A percentile compares a stretch with the other conserved stretches of the same genome.
These are phyloP conservation scores for Kondoa malvinella DNA, from an alignment of 768 basidiomycete species.

Conservation along the genomic window DNA sequence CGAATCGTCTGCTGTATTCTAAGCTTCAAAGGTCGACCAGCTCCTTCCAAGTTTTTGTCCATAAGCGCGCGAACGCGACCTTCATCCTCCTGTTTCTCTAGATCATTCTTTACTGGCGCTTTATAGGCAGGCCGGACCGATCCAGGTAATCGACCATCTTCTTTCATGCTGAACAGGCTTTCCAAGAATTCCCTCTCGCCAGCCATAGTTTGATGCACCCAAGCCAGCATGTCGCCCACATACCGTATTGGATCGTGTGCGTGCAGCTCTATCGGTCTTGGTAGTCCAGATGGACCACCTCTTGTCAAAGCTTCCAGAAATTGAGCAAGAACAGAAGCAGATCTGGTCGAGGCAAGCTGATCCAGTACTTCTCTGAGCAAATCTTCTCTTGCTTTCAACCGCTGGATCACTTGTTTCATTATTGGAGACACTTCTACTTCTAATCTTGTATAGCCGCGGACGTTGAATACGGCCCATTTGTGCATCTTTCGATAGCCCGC, in stretches of 20 bases:
- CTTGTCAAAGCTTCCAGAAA: constrained; percentile 78
- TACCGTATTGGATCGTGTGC: constrained; percentile 95
- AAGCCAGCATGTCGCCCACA: constrained; percentile 94
- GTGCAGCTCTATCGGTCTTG: constrained; percentile 85
- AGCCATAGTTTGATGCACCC: constrained; percentile 92
- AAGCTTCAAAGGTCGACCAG: constrained; percentile 78
- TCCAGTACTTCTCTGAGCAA: constrained; percentile 51
- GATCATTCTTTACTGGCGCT: constrained; percentile 9
- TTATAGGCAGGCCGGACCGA: constrained; percentile 36
- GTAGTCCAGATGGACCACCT: constrained; percentile 48
- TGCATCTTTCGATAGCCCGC: constrained; percentile 76
- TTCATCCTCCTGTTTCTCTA: constrained; percentile 35
- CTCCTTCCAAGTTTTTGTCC: constrained; percentile 61
- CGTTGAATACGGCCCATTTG: constrained; percentile 70
- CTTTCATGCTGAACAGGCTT: constrained; percentile 55
- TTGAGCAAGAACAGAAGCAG: constrained; percentile 55
- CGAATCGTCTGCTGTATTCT: constrained; percentile 85
- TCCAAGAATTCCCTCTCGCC: constrained; percentile 90
- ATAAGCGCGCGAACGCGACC: constrained; percentile 62
- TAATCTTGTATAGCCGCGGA: constrained; percentile 46
- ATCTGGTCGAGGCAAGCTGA: constrained; percentile 62
- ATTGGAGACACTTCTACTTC: constrained; percentile 46
- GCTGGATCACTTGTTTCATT: constrained; percentile 51
- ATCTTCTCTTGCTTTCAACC: constrained; percentile 62
- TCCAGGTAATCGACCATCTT: constrained; percentile 58